These are phyloP conservation scores for Durio zibethinus DNA, from an alignment of 345 rosid species.

Conservation along the genomic window DNA sequence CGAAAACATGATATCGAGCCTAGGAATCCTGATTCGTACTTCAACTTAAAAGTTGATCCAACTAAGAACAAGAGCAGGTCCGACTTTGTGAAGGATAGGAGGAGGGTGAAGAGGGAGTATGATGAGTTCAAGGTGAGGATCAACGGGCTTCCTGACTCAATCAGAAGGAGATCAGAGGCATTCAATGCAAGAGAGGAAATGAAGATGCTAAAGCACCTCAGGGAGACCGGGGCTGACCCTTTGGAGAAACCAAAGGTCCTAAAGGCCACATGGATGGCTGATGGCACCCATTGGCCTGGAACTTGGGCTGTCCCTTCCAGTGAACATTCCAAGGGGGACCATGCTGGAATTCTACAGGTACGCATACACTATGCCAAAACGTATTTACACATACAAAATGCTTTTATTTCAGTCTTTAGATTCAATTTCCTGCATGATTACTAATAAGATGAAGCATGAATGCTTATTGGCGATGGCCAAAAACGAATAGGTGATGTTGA, in stretches of 20 bases:
- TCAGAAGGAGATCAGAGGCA: conserved; percentile 88
- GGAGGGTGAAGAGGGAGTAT: conserved; percentile 78
- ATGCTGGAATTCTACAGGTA: conserved; percentile 82
- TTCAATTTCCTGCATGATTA: not conserved
- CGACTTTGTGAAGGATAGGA: conserved; percentile 89
- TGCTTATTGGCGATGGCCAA: not conserved
- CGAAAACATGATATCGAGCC: conserved; percentile 87
- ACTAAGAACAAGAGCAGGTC: conserved; percentile 79
- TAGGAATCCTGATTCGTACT: conserved; percentile 79
- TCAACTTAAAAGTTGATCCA: conserved; percentile 75
- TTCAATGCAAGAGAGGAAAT: conserved; percentile 96
- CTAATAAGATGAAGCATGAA: not conserved
- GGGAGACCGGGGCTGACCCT: conserved; percentile 73
- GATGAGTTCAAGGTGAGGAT: conserved; percentile 94
- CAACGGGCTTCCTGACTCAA: conserved; percentile 84
- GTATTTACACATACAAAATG: not conserved
- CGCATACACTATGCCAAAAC: not conserved
- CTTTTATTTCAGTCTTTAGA: not conserved
- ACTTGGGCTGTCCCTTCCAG: conserved; percentile 55
- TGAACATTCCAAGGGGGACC: conserved; percentile 92
- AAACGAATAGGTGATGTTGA: conserved; percentile 64
- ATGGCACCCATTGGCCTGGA: conserved; percentile 98
- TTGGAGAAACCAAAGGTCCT: conserved; percentile 60
- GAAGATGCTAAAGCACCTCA: conserved; percentile 75
- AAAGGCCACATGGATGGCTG: conserved; percentile 99